Evolutionary conservation across 2,329 filamentous ascomycete genomes (phyloP).

Genomic region (Neonectria magnoliae): DNA sequence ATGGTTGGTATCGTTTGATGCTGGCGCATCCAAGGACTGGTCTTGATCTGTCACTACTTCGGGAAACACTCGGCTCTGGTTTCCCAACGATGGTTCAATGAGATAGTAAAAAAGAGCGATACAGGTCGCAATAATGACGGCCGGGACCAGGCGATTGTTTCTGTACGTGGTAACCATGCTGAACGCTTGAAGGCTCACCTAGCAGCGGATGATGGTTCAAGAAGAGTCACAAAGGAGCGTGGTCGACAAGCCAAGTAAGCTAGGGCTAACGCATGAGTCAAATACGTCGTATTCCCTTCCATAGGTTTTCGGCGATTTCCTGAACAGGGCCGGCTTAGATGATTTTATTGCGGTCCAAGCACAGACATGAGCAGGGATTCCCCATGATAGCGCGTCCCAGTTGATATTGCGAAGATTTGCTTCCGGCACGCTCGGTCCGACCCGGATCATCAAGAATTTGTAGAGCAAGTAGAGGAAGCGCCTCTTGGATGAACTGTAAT

Average conservation of each 20-base stretch:
- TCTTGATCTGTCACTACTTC: background rate
- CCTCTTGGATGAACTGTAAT: no score
- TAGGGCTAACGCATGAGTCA: background rate
- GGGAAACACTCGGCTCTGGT: background rate
- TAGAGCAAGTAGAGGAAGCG: no score
- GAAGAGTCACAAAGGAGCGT: background rate
- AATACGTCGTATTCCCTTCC: background rate
- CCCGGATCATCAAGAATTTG: background rate
- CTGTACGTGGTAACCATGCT: slow-evolving; percentile 36
- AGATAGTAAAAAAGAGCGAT: slow-evolving; percentile 31
- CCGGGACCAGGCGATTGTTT: slow-evolving; percentile 39
- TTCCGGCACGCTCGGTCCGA: background rate
- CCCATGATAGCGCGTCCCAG: background rate
- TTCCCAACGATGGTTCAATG: slow-evolving; percentile 30
- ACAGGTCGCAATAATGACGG: slow-evolving; percentile 34
- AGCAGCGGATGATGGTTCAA: background rate
- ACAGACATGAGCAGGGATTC: background rate
- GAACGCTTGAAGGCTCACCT: background rate
- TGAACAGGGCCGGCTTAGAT: background rate
- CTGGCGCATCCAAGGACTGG: background rate
- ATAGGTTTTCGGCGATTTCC: slow-evolving; percentile 10
- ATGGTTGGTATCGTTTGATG: background rate
- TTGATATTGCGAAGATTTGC: slow-evolving; percentile 3
- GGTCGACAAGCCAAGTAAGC: background rate
- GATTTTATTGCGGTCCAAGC: background rate